Evolutionary conservation across 2,329 filamentous ascomycete genomes (phyloP).

Genomic region (Trichoderma sp.): DNA sequence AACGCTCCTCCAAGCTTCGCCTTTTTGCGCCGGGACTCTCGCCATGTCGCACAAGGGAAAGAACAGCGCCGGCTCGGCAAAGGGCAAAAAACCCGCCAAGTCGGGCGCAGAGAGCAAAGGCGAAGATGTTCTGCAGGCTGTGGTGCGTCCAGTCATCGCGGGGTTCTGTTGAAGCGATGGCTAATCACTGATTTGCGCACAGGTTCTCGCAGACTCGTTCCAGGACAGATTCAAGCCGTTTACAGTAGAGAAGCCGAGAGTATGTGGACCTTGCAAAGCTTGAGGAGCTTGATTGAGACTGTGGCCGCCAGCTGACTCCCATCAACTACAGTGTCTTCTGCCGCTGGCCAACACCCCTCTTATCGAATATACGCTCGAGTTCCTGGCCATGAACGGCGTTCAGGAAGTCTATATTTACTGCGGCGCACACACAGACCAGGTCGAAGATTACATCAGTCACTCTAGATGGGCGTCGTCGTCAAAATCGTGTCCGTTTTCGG

Average conservation of each 20-base stretch:
- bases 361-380: constrained; percentile 97
- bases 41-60: constrained; percentile 49
- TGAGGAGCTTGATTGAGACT: neutral
- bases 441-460: constrained; percentile 79
- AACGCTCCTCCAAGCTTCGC: constrained; percentile 20
- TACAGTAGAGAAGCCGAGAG: constrained; percentile 82
- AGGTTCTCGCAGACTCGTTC: constrained; percentile 93
- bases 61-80: constrained; percentile 39
- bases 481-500: constrained; percentile 65
- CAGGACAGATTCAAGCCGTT: constrained; percentile 90
- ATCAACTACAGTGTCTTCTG: constrained; percentile 71
- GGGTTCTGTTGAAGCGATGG: constrained; percentile 24
- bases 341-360: constrained; percentile 90
- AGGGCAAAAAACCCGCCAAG: constrained; percentile 55
- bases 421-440: constrained; percentile 78
- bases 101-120: constrained; percentile 52
- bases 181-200: constrained; percentile 10
- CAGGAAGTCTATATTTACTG: constrained; percentile 92
- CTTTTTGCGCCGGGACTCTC: neutral
- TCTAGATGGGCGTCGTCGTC: constrained; percentile 68
- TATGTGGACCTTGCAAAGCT: constrained; percentile 34
- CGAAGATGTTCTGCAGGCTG: constrained; percentile 58
- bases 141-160: constrained; percentile 42
- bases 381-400: constrained; percentile 92
- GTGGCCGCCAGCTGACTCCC: neutral